Percentiles rank a stretch among this genome's conserved stretches.
phyloP scores from a whole-genome alignment of 257 asterid species.

The Nicotiana obtusifolia region DNA sequence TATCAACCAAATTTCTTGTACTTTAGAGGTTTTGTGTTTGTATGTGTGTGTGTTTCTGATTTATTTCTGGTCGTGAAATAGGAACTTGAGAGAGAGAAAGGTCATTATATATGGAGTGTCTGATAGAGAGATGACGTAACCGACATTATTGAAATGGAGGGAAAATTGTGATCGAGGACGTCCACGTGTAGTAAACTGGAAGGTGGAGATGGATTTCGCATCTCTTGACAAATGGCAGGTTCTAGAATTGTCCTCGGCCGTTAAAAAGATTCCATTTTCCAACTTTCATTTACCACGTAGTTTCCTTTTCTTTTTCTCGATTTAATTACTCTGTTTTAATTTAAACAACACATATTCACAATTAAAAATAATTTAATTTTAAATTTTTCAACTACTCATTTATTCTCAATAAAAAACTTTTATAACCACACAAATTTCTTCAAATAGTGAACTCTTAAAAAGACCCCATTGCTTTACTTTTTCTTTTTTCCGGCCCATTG shows the following conservation, averaged over 20 bases:
- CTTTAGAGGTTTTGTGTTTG: not conserved
- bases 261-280: not conserved
- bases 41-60: not conserved
- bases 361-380: no score
- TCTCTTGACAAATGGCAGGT: not conserved
- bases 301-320: no score
- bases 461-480: no score
- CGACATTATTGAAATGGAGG: constrained; percentile 7
- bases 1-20: not conserved
- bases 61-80: not conserved
- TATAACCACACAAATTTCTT: no score
- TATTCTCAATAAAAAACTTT: no score
- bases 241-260: not conserved
- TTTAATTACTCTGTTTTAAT: no score
- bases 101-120: not conserved
- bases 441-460: no score
- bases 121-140: not conserved
- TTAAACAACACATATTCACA: no score
- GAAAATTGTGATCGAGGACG: not conserved
- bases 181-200: constrained; percentile 7
- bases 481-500: not conserved
- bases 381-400: no score
- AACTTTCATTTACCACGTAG: no score
- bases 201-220: not conserved
- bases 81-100: not conserved